phyloP scores from a whole-genome alignment of 2,329 filamentous ascomycete species.

The Claviceps spartinae region DNA sequence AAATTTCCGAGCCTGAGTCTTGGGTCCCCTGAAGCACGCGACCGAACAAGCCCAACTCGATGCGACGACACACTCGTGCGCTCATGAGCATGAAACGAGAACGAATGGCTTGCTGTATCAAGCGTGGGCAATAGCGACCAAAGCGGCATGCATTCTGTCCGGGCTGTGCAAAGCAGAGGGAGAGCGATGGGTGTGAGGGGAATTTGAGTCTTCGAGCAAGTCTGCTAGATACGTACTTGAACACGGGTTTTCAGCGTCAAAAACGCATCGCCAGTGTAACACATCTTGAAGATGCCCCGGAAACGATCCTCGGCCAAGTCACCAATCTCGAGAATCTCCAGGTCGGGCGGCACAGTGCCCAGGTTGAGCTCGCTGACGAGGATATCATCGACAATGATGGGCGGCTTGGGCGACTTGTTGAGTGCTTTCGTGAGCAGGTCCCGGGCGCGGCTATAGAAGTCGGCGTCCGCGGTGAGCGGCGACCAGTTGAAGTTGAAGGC shows the following conservation, averaged over 20 bases:
- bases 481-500: constrained; percentile 99
- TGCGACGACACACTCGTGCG: not conserved
- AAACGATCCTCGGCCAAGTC: constrained; percentile 95
- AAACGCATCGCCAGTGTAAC: constrained; percentile 89
- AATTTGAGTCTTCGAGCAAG: too few relatives aligned
- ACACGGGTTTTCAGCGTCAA: constrained; percentile 91
- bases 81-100: too few relatives aligned
- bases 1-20: not conserved
- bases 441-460: constrained; percentile 78
- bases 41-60: not conserved
- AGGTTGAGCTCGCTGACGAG: constrained; percentile 96
- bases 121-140: too few relatives aligned
- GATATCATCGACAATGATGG: constrained; percentile 98
- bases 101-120: too few relatives aligned
- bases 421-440: constrained; percentile 89
- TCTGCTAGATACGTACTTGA: constrained; percentile 45
- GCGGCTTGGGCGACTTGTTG: constrained; percentile 95
- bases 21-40: not conserved
- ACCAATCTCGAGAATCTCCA: constrained; percentile 95
- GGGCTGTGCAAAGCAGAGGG: too few relatives aligned
- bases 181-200: too few relatives aligned
- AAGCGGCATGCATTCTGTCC: too few relatives aligned
- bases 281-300: constrained; percentile 98
- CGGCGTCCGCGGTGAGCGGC: constrained; percentile 88
- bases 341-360: constrained; percentile 81